Percentiles rank a stretch among this genome's conserved stretches.
Evolutionary conservation across 75 land plant species (phyloP).

Genomic region (Pinus taeda): DNA sequence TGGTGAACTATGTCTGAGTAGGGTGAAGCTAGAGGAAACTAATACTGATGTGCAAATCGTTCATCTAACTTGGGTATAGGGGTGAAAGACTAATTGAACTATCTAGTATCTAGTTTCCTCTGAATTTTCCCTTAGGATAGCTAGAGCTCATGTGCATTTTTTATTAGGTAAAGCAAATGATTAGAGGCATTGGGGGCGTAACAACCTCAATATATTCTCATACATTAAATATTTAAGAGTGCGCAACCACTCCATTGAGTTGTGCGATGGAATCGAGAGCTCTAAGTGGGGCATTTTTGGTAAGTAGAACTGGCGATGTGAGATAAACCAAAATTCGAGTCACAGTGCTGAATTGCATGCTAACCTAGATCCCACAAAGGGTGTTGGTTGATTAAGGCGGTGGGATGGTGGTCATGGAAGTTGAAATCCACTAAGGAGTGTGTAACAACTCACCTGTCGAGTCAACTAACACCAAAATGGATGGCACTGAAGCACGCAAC

Average conservation of each 20-base stretch:
- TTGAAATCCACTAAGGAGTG: not conserved
- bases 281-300: not conserved
- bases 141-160: not conserved
- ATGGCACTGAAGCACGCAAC: not conserved
- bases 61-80: not conserved
- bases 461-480: not conserved
- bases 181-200: not conserved
- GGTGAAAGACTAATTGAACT: not conserved
- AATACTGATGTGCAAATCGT: not conserved
- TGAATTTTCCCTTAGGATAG: not conserved
- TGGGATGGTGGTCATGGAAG: not conserved
- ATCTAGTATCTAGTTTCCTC: not conserved
- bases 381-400: not conserved
- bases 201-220: not conserved
- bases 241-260: not conserved
- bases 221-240: not conserved
- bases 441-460: not conserved
- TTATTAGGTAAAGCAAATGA: not conserved
- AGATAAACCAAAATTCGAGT: not conserved
- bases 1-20: not conserved
- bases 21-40: not conserved
- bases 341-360: not conserved
- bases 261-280: too few species aligned
- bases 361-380: not conserved
- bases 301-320: not conserved